A percentile compares a stretch with the other conserved stretches of the same genome.
These are phyloP conservation scores for Ustilago hordei DNA, from an alignment of 1,284 basidiomycete species.

Conservation along the genomic window DNA sequence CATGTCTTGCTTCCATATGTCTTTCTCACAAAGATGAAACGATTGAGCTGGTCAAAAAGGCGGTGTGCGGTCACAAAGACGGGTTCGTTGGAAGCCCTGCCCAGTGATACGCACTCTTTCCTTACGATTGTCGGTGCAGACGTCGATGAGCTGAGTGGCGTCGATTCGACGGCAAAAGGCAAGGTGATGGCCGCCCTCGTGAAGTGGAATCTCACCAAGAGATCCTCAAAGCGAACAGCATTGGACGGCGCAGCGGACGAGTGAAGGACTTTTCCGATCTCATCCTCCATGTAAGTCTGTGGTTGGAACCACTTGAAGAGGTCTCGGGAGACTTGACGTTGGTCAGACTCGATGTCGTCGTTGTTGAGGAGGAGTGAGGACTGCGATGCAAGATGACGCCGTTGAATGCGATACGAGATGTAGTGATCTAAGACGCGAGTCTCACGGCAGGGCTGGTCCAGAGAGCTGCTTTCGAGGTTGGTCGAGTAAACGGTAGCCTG, in stretches of 20 bases:
- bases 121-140: conserved; percentile 17
- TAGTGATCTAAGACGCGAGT: conserved; percentile 48
- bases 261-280: conserved; percentile 30
- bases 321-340: conserved; percentile 39
- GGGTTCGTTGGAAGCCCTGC: conserved; percentile 23
- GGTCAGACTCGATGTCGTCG: conserved; percentile 41
- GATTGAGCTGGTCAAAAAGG: conserved; percentile 20
- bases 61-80: conserved; percentile 35
- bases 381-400: conserved; percentile 19
- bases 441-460: conserved; percentile 31
- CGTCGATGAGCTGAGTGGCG: neutral
- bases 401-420: conserved; percentile 41
- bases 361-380: conserved; percentile 42
- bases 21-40: conserved; percentile 35
- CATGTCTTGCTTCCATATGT: conserved; percentile 13
- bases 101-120: conserved; percentile 27
- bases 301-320: conserved; percentile 52
- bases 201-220: conserved; percentile 38
- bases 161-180: conserved; percentile 20
- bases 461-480: conserved; percentile 9
- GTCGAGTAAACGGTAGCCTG: conserved; percentile 34
- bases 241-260: conserved; percentile 1
- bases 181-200: conserved; percentile 36
- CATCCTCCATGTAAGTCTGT: conserved; percentile 45
- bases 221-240: conserved; percentile 23